Evolutionary conservation across 2,329 filamentous ascomycete genomes (phyloP).

Genomic region (Cladophialophora yegresii): DNA sequence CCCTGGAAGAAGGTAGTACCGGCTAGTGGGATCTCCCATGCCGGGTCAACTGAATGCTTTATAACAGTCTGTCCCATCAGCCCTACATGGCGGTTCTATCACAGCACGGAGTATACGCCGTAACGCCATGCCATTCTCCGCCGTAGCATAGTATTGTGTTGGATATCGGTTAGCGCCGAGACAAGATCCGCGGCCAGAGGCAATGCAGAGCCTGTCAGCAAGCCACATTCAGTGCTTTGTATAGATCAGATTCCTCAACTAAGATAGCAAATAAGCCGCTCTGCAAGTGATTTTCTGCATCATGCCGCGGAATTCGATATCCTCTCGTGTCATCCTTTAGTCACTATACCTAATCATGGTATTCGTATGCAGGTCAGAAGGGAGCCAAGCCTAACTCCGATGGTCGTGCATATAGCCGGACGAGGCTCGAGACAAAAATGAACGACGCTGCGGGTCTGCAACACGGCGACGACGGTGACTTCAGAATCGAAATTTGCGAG

Average conservation of each 20-base stretch:
- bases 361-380: not conserved
- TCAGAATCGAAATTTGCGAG: no score
- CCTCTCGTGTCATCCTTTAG: conserved; percentile 13
- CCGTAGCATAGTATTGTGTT: not conserved
- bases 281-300: not conserved
- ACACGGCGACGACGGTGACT: not conserved
- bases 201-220: not conserved
- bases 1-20: not conserved
- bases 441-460: not conserved
- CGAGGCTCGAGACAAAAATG: not conserved
- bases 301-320: not conserved
- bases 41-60: not conserved
- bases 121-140: not conserved
- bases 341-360: not conserved
- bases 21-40: not conserved
- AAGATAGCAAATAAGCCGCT: not conserved
- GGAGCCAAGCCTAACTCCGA: conserved; percentile 2
- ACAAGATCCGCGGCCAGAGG: not conserved
- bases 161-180: not conserved
- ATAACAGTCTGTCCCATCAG: not conserved
- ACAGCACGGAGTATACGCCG: not conserved
- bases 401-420: not conserved
- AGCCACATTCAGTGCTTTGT: not conserved
- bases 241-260: not conserved
- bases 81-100: not conserved